These are phyloP conservation scores for Starmerella apicola DNA, from an alignment of 805 yeast species.

Conservation along the genomic window DNA sequence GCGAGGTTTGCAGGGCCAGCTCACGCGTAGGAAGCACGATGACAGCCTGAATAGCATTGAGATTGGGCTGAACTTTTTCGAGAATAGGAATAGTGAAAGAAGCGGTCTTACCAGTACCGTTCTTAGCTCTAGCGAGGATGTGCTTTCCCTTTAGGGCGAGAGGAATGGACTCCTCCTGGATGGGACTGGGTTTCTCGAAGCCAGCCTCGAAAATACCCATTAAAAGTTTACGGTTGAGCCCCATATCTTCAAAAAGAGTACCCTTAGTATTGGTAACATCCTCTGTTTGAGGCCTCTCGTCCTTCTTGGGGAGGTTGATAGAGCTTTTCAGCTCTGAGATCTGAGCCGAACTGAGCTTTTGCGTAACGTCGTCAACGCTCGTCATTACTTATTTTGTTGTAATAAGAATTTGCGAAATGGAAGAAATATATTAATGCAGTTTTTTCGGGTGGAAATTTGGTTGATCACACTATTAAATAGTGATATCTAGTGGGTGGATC, in stretches of 20 bases:
- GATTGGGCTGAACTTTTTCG: constrained; percentile 75
- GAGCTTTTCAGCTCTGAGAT: constrained; percentile 51
- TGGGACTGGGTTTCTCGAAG: constrained; percentile 94
- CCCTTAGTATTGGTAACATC: constrained; percentile 91
- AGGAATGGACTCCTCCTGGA: constrained; percentile 95
- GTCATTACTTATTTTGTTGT: too few relatives aligned
- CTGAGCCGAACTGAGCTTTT: constrained; percentile 3
- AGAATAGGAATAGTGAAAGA: constrained; percentile 90
- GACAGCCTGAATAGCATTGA: constrained; percentile 77
- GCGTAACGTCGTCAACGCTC: constrained; percentile 9
- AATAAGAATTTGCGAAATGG: too few relatives aligned
- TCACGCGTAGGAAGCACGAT: constrained; percentile 96
- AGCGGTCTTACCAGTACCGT: constrained; percentile 98
- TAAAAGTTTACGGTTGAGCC: constrained; percentile 77
- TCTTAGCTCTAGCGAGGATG: constrained; percentile 92
- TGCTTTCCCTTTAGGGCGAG: constrained; percentile 92
- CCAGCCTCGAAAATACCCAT: constrained; percentile 99
- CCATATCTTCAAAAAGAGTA: constrained; percentile 80
- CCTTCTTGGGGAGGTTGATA: constrained; percentile 68
- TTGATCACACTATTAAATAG: too few relatives aligned
- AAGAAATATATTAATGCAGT: too few relatives aligned
- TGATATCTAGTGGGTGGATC: too few relatives aligned
- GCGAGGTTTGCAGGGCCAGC: constrained; percentile 92
- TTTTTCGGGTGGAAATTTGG: too few relatives aligned
- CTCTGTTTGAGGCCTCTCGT: constrained; percentile 91